Evolutionary conservation across 2,329 filamentous ascomycete species (phyloP).

Genomic region (Lachnellula willkommii): DNA sequence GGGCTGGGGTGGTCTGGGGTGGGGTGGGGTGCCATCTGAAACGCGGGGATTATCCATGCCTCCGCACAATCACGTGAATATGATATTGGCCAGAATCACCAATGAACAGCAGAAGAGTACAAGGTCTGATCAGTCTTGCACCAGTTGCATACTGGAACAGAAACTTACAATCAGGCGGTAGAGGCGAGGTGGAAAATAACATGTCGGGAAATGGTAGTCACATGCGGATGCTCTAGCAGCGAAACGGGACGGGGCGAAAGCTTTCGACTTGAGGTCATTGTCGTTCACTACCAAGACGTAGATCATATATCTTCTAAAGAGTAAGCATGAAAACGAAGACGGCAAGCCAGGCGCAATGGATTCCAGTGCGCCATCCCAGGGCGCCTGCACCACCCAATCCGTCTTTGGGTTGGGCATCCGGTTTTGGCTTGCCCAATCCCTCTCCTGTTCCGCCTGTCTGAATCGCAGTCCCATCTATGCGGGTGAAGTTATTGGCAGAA

Average conservation of each 20-base stretch:
- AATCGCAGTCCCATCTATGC: slow-evolving; percentile 24
- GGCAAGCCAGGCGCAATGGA: slow-evolving; percentile 33
- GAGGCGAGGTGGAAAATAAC: too few species aligned
- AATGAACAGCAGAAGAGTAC: too few species aligned
- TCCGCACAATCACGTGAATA: too few species aligned
- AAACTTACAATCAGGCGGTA: too few species aligned
- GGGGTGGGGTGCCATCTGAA: too few species aligned
- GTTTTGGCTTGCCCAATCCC: slow-evolving; percentile 24
- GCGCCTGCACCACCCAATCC: slow-evolving; percentile 31
- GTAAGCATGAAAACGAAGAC: slow-evolving; percentile 30
- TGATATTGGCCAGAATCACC: too few species aligned
- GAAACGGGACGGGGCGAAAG: not conserved
- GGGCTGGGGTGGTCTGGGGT: too few species aligned
- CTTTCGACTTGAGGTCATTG: not conserved
- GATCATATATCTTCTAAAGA: slow-evolving; percentile 19
- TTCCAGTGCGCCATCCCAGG: slow-evolving; percentile 32
- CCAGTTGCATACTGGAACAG: too few species aligned
- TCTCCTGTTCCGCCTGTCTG: slow-evolving; percentile 22
- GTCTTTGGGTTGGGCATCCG: slow-evolving; percentile 29
- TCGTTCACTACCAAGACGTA: too few species aligned
- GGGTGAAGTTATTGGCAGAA: slow-evolving; percentile 27
- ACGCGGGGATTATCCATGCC: too few species aligned
- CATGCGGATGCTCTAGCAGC: not conserved
- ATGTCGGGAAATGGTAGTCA: too few species aligned
- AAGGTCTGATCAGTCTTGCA: too few species aligned